Evolutionary conservation across 2,329 filamentous ascomycete species (phyloP).

Genomic region (Aulographum hederae): DNA sequence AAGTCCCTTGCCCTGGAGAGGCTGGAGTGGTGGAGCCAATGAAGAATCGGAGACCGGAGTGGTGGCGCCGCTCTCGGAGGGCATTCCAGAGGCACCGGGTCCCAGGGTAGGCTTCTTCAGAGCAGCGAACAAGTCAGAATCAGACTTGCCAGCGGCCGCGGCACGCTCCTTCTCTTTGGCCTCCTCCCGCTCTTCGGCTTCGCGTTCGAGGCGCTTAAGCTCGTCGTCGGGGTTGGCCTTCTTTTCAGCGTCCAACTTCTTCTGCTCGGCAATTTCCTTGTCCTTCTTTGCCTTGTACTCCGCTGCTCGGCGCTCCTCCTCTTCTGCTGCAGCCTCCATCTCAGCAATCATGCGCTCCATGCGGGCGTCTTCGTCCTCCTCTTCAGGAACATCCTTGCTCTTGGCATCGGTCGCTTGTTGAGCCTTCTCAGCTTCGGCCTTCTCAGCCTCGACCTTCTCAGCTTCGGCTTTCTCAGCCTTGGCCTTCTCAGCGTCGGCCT

Average conservation of each 20-base stretch:
- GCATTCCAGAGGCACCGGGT: constrained; percentile 18
- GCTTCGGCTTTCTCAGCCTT: constrained; percentile 7
- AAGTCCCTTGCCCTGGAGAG: constrained; percentile 17
- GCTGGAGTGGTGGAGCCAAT: constrained; percentile 28
- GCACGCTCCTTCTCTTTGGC: constrained; percentile 17
- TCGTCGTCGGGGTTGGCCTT: constrained; percentile 34
- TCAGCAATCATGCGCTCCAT: constrained; percentile 46
- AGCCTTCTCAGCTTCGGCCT: constrained; percentile 12
- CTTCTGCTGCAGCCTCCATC: constrained; percentile 26
- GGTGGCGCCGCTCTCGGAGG: constrained; percentile 13
- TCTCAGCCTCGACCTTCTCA: constrained; percentile 7
- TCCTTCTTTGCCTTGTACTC: constrained; percentile 54
- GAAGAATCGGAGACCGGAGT: constrained; percentile 25
- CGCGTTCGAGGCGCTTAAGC: constrained; percentile 27
- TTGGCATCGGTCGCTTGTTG: constrained; percentile 11
- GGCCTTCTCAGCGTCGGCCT: constrained; percentile 15
- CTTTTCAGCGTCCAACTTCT: constrained; percentile 36
- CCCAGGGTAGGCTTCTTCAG: constrained; percentile 31
- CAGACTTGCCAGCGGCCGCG: constrained; percentile 8
- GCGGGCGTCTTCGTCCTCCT: constrained; percentile 22
- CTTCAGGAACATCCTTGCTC: background rate
- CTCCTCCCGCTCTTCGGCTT: constrained; percentile 29
- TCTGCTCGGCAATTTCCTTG: constrained; percentile 32
- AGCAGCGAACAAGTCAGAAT: constrained; percentile 24
- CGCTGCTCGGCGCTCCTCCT: constrained; percentile 46